A percentile compares a stretch with the other conserved stretches of the same genome.
phyloP scores from a whole-genome alignment of 2,329 filamentous ascomycete species.

The Xylaria sp. region DNA sequence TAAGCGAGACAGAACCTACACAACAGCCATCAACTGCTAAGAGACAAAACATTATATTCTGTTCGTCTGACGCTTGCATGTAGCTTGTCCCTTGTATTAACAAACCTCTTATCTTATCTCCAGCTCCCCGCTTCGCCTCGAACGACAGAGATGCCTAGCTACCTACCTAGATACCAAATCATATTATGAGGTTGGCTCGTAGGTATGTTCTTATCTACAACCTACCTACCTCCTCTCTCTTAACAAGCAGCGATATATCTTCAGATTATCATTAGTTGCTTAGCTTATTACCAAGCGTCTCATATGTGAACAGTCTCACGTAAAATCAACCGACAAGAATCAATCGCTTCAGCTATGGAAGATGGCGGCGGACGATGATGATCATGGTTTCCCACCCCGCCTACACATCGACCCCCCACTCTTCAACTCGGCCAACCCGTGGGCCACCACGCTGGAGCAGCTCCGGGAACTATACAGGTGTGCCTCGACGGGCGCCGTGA shows the following conservation, averaged over 20 bases:
- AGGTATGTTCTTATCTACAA: slow-evolving; percentile 11
- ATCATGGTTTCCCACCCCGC: slow-evolving; percentile 54
- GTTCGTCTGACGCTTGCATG: background rate
- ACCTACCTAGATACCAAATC: background rate
- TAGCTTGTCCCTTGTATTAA: slow-evolving; percentile 1
- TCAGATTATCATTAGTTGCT: background rate
- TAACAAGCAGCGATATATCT: background rate
- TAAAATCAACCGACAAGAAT: background rate
- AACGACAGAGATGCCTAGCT: background rate
- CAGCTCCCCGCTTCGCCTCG: slow-evolving; percentile 26
- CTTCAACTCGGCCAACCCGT: slow-evolving; percentile 80
- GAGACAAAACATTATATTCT: background rate
- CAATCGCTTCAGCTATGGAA: background rate
- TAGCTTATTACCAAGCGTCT: background rate
- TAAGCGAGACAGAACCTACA: background rate
- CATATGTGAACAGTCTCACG: background rate
- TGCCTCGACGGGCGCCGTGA: slow-evolving; percentile 76
- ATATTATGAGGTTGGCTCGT: background rate
- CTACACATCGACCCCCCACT: slow-evolving; percentile 71
- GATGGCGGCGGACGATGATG: background rate
- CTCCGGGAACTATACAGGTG: slow-evolving; percentile 70
- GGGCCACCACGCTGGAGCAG: slow-evolving; percentile 75
- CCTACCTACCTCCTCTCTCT: background rate
- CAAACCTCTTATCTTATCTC: slow-evolving; percentile 38
- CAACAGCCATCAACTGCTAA: background rate